A percentile compares a stretch with the other conserved stretches of the same genome.
phyloP scores from a whole-genome alignment of 768 basidiomycete species.

The Mycena latifolia region DNA sequence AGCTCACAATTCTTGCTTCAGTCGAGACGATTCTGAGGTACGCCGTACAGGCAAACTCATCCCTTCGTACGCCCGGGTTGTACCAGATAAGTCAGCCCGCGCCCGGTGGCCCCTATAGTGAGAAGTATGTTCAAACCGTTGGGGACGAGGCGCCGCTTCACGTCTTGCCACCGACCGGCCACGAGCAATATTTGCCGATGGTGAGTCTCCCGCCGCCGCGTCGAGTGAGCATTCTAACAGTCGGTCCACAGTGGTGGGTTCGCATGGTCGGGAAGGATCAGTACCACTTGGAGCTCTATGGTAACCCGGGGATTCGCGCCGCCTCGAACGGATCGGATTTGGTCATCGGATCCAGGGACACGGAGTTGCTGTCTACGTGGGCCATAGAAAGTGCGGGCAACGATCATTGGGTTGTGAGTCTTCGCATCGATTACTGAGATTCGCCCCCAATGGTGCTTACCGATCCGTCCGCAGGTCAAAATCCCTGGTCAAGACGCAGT shows the following conservation, averaged over 20 bases:
- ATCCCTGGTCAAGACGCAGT: background rate
- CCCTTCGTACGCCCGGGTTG: background rate
- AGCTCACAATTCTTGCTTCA: no score
- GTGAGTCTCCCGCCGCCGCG: no score
- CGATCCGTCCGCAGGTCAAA: background rate
- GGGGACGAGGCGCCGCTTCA: background rate
- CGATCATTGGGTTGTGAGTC: background rate
- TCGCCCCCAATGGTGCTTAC: no score
- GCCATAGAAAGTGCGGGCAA: conserved; percentile 4
- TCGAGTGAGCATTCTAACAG: no score
- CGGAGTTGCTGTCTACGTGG: background rate
- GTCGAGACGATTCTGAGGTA: no score
- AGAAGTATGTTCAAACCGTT: background rate
- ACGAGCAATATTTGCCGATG: conserved; percentile 6
- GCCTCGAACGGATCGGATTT: background rate
- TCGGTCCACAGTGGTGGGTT: conserved; percentile 7
- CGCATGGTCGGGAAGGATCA: background rate
- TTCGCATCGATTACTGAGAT: background rate
- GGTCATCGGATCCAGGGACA: background rate
- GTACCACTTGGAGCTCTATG: background rate
- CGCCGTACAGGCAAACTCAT: background rate
- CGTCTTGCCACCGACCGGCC: background rate
- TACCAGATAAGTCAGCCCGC: conserved; percentile 3
- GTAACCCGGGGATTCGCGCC: background rate
- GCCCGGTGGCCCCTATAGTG: no score